Evolutionary conservation across 106 monocot species (phyloP), one percentile per base, ranked within the genome.

Genomic region (Triglochin maritima): DNA sequence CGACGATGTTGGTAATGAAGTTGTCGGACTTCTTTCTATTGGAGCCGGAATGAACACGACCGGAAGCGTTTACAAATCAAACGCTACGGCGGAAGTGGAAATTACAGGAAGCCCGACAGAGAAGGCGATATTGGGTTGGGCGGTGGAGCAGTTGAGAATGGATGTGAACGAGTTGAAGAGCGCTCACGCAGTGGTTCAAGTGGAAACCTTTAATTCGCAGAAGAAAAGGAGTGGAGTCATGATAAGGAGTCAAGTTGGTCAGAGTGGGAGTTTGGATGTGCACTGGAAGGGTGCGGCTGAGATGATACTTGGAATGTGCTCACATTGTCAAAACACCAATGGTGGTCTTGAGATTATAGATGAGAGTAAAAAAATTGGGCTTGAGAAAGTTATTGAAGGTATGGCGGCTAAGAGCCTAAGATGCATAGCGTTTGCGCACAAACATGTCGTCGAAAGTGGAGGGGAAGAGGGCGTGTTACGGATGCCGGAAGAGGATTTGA

Each of bases 11-110:
- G 4, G 13, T 52, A 3, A 62, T 17, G 8, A 29, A 7, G 11
- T 63, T 17, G n/a, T 63, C 6, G 50, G 41, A 17, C 44, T 72
- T 6, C 58, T 76, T 42, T 50, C 48, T 44, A 64, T 70, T 13
- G 83, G 68, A 15, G 82, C 65, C 13, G 82, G 71, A 17, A 44
- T 83, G n/a, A 83, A 83, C 65, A 83, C 79, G 15, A 83, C 83
- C 1, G 83, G 75, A 2, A 80, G 76, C 49, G 76, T 80, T 4
- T 79, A 79, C 65, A 52, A 9, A 43, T 44, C 69, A 1, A 17
- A 56, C n/a, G 42, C 55, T 1, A 10, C 49, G 4, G 41, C 55
- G 2, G 63, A 72, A 8, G 49, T 45, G 3, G 72, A 72, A 46
- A 54, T 72, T 14, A 62, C 53, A 0, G 72, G 63, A 7, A 56